These are phyloP conservation scores for Plasmodium malariae DNA, from an alignment of 169 alveolate genomes.

Conservation along the genomic window DNA sequence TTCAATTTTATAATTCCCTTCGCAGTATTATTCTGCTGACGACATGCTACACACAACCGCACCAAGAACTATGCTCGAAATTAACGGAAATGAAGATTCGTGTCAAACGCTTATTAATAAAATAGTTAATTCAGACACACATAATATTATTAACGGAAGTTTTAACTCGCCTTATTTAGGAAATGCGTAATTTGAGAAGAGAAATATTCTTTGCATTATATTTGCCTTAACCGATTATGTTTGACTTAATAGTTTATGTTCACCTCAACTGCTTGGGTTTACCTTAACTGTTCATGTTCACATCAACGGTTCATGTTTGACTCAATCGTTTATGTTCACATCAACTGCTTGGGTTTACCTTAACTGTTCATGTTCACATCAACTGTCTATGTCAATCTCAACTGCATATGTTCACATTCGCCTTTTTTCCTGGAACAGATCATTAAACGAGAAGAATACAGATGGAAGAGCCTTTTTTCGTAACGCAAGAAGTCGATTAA, in stretches of 20 bases:
- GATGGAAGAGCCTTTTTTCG: constrained; percentile 78
- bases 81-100: constrained; percentile 72
- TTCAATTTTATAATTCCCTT: no score
- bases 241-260: background rate
- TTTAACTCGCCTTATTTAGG: constrained; percentile 64
- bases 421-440: background rate
- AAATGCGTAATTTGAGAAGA: constrained; percentile 43
- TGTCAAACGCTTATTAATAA: constrained; percentile 65
- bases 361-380: background rate
- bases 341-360: background rate
- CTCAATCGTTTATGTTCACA: background rate
- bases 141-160: constrained; percentile 61
- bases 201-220: background rate
- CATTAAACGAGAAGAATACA: constrained; percentile 30
- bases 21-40: constrained; percentile 73
- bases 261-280: background rate
- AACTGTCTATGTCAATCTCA: background rate
- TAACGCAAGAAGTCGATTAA: constrained; percentile 84
- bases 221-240: no score
- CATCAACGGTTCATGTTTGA: background rate
- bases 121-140: constrained; percentile 72
- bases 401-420: background rate
- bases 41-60: constrained; percentile 76
- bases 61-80: constrained; percentile 76
- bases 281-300: background rate